Percentiles rank a stretch among this genome's conserved stretches.
Evolutionary conservation across 371 early-diverging fungal species (phyloP).

Genomic region (Choanephora cucurbitarum): DNA sequence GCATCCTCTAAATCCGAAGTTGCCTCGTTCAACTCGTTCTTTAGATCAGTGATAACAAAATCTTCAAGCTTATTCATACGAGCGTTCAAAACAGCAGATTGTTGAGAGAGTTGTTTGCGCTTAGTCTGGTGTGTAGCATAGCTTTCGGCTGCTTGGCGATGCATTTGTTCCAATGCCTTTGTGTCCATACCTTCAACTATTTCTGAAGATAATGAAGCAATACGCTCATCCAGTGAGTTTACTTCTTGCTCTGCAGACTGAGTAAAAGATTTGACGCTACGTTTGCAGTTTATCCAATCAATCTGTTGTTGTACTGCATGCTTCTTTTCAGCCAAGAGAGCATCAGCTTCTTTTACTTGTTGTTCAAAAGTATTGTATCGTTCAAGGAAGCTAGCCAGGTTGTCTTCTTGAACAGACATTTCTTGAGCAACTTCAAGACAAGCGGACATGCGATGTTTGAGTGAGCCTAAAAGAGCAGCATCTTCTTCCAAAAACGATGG

Average conservation of each 20-base stretch:
- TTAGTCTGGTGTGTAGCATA: background rate
- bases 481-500: slow-evolving; percentile 13
- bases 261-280: background rate
- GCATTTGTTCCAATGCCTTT: background rate
- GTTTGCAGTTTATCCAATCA: slow-evolving; percentile 6
- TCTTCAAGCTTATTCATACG: slow-evolving; percentile 1
- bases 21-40: background rate
- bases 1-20: background rate
- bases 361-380: background rate
- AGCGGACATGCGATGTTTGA: background rate
- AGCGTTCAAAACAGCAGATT: background rate
- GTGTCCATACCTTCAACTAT: background rate
- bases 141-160: background rate
- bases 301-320: slow-evolving; percentile 4
- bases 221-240: background rate
- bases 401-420: background rate
- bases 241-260: background rate
- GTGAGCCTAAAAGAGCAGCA: background rate
- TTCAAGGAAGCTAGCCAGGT: slow-evolving; percentile 3
- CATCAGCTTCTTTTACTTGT: background rate
- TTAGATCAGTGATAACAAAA: background rate
- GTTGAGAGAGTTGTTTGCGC: slow-evolving; percentile 4
- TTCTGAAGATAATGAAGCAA: background rate
- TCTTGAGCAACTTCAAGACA: slow-evolving; percentile 9
- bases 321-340: slow-evolving; percentile 7